Evolutionary conservation across 1,139 yeast genomes (phyloP).

Genomic region (Kodamaea anthophila): DNA sequence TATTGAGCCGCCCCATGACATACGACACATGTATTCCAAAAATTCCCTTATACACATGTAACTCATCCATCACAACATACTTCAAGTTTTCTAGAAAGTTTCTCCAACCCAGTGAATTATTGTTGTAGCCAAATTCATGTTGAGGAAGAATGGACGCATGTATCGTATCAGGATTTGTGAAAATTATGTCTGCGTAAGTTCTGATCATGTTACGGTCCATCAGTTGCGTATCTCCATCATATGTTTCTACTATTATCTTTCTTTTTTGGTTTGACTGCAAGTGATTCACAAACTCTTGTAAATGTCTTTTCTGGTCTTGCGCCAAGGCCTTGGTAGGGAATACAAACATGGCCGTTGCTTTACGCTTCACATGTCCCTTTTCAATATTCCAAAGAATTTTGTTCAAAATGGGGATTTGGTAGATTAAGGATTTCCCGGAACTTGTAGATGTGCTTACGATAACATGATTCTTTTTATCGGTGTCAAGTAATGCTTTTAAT

Average conservation of each 20-base stretch:
- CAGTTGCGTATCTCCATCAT: slow-evolving; percentile 85
- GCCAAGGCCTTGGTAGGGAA: slow-evolving; percentile 97
- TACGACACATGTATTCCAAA: slow-evolving; percentile 91
- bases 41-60: slow-evolving; percentile 83
- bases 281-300: slow-evolving; percentile 50
- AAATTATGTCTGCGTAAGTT: slow-evolving; percentile 65
- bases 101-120: slow-evolving; percentile 47
- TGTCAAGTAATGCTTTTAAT: slow-evolving; percentile 42
- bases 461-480: slow-evolving; percentile 44
- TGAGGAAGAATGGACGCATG: slow-evolving; percentile 82
- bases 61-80: slow-evolving; percentile 80
- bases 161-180: slow-evolving; percentile 92
- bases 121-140: slow-evolving; percentile 30
- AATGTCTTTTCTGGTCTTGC: slow-evolving; percentile 85
- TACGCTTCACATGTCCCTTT: slow-evolving; percentile 15
- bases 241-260: slow-evolving; percentile 59
- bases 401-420: slow-evolving; percentile 77
- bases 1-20: slow-evolving; percentile 68
- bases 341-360: slow-evolving; percentile 68
- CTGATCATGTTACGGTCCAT: slow-evolving; percentile 48
- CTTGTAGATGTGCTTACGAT: slow-evolving; percentile 91
- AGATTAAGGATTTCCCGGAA: slow-evolving; percentile 89
- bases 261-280: slow-evolving; percentile 31
- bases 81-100: slow-evolving; percentile 57
- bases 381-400: slow-evolving; percentile 41